Evolutionary conservation across 73 alveolate genomes (phyloP).

Genomic region (Loxodes magnus): DNA sequence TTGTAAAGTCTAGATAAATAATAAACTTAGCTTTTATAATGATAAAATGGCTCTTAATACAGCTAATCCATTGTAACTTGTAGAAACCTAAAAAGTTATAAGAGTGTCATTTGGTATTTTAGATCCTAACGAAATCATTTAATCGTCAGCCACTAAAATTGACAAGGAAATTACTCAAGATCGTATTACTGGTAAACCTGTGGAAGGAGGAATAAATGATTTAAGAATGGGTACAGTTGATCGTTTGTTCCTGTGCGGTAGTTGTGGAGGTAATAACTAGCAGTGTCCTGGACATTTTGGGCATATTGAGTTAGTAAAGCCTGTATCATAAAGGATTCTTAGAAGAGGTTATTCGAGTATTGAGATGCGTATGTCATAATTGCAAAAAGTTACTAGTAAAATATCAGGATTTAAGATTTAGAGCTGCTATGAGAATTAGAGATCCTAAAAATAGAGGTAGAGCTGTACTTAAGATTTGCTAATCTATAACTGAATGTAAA

Average conservation of each 20-base stretch:
- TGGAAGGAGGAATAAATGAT: conserved; percentile 67
- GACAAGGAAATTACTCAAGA: no score
- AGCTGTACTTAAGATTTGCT: conserved; percentile 46
- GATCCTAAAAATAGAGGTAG: conserved; percentile 55
- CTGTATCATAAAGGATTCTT: conserved; percentile 84
- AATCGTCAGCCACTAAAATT: conserved; percentile 41
- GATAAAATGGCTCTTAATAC: no score
- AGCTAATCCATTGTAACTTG: no score
- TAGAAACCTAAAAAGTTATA: conserved; percentile 28
- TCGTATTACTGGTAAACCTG: conserved; percentile 78
- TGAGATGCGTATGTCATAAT: conserved; percentile 46
- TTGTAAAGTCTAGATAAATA: no score
- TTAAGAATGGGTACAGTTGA: conserved; percentile 88
- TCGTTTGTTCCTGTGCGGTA: conserved; percentile 47
- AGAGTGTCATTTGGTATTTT: conserved; percentile 64
- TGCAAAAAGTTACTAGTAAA: conserved; percentile 25
- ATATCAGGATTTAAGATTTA: conserved; percentile 26
- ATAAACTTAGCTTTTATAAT: no score
- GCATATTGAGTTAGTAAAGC: conserved; percentile 67
- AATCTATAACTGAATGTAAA: conserved; percentile 45
- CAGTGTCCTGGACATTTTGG: conserved; percentile 97
- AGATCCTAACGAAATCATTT: conserved; percentile 46
- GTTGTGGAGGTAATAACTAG: conserved; percentile 66
- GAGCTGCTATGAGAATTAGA: conserved; percentile 39
- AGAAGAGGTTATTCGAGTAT: conserved; percentile 51